Conservation (phyloP, 2,329 filamentous ascomycete species). For the Phymatotrichopsis omnivora region DNA sequence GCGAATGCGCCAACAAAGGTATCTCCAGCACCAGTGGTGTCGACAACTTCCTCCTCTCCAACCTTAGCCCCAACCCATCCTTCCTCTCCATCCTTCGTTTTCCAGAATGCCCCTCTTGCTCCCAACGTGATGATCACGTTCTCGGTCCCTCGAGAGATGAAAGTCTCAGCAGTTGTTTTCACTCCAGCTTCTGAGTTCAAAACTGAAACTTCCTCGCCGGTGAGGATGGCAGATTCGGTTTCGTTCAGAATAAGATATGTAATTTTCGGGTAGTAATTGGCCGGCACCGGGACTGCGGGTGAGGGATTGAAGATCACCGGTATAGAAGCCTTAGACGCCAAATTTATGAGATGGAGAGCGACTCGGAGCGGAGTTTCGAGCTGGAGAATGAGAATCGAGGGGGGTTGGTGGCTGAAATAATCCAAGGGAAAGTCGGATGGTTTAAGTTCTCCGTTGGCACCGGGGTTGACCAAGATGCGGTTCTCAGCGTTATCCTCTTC, state of each 20-base stretch:
- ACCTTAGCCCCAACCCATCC: conserved; percentile 54
- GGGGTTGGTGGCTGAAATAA: conserved; percentile 35
- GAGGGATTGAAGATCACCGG: conserved; percentile 77
- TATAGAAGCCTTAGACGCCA: conserved; percentile 42
- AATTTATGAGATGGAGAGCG: conserved; percentile 50
- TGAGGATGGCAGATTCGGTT: conserved; percentile 62
- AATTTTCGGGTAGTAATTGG: conserved; percentile 54
- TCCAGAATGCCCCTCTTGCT: conserved; percentile 63
- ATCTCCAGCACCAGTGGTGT: conserved; percentile 89
- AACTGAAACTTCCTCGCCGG: conserved; percentile 33
- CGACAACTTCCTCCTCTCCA: conserved; percentile 65
- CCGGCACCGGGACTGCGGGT: conserved; percentile 58
- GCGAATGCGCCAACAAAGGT: conserved; percentile 89
- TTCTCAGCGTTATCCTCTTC: conserved; percentile 62
- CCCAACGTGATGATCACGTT: conserved; percentile 73
- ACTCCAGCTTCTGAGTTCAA: conserved; percentile 43
- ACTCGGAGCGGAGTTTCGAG: conserved; percentile 63
- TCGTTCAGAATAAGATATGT: conserved; percentile 83
- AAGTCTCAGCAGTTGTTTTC: conserved; percentile 45
- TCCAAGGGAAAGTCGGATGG: conserved; percentile 36
- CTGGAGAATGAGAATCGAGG: conserved; percentile 63
- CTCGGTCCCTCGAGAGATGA: conserved; percentile 58
- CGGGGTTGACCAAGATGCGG: conserved; percentile 62
- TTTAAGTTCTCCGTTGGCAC: conserved; percentile 52
- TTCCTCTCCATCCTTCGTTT: conserved; percentile 41